Conservation (phyloP, 31 red algal species). For the Odonthalia washingtoniensis region DNA sequence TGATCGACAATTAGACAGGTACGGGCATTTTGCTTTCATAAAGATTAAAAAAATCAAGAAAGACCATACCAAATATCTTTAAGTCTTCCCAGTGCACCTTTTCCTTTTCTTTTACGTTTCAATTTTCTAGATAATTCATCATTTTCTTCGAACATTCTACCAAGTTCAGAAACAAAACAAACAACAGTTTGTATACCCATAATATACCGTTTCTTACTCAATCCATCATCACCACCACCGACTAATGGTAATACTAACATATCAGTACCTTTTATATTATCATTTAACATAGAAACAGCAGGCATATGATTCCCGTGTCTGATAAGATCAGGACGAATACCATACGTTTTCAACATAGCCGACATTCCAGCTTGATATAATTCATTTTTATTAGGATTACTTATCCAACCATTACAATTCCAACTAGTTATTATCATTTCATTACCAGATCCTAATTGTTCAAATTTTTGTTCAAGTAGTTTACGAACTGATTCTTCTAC, state of each 20-base stretch:
- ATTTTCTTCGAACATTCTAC: conserved; percentile 29
- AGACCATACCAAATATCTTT: conserved; percentile 78
- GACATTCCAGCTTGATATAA: conserved; percentile 66
- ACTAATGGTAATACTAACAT: conserved; percentile 71
- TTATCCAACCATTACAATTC: conserved; percentile 53
- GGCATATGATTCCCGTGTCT: conserved; percentile 83
- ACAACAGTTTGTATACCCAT: conserved; percentile 72
- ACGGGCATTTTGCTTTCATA: not conserved
- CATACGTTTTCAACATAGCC: conserved; percentile 78
- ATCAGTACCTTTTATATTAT: conserved; percentile 55
- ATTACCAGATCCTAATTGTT: conserved; percentile 53
- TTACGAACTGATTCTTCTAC: conserved; percentile 52
- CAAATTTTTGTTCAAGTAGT: conserved; percentile 50
- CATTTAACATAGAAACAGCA: conserved; percentile 59
- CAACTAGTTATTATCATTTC: conserved; percentile 56
- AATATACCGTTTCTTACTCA: conserved; percentile 70
- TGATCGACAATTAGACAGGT: too few species aligned
- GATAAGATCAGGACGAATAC: conserved; percentile 77
- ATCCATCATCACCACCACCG: conserved; percentile 70
- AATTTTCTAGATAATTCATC: not conserved
- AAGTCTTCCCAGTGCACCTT: conserved; percentile 51
- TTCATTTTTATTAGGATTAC: conserved; percentile 53
- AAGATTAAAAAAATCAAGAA: conserved; percentile 36
- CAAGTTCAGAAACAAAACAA: conserved; percentile 65
- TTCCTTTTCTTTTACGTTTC: not conserved